Evolutionary conservation across 192 early-diverging fungal species (phyloP), one percentile per base, ranked within the genome.

Genomic region (Backusella liffmaniae): DNA sequence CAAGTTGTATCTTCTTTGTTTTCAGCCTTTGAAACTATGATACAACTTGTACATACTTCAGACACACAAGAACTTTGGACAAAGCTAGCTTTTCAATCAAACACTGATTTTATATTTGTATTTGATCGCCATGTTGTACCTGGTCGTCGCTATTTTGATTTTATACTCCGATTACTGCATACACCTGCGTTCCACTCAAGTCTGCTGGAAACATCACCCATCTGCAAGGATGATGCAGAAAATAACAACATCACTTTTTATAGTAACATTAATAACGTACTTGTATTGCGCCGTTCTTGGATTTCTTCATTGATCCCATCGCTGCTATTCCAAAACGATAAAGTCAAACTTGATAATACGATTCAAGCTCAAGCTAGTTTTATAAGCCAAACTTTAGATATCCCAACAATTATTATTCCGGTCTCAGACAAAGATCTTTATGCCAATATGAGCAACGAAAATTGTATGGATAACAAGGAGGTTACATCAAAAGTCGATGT

Each of bases 131-230:
- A 69, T 23, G 67, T 37, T 23, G 37, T 69, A n/a, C 67, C 67
- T 69, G 67, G 67, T 16, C 34, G 34, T 23, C 41, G 66, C 10
- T 87, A 86, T 70, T 72, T 85, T 41, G 75, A 83, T n/a, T 82
- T 80, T 3, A 53, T 87, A 23, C 81, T 87, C 23, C 83, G 67
- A 42, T 51, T 75, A 15, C 26, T 51, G 41, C 78, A 86, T 44
- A 84, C 84, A 10, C 70, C 79, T 12, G 84, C 83, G 32, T 87
- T 86, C 35, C 76, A 78, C n/a, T 73, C 75, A 10, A 56, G 81
- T 32, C 42, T 84, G 32, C 77, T 87, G 8, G 86, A 84, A 69
- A 80, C 82, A 23, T 36, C n/a, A 69, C 21, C 30, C 30, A 5
- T 9, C 37, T 35, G n/a, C 21, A 39, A 39, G 18, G 37, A 12